phyloP scores from a whole-genome alignment of 2,329 filamentous ascomycete species.

The Paradendryphiella salina region DNA sequence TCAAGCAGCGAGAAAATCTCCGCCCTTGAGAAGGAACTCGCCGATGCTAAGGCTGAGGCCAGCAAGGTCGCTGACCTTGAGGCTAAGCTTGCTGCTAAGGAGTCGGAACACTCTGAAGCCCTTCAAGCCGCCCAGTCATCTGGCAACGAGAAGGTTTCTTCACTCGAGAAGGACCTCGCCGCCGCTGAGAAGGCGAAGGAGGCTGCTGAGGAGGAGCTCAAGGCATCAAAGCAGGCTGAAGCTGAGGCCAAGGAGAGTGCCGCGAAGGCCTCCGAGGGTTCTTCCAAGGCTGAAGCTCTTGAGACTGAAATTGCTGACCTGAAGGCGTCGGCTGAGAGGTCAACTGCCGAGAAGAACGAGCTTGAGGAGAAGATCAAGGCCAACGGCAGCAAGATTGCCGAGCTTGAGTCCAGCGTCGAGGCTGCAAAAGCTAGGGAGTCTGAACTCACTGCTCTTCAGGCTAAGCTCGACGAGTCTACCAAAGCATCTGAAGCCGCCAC shows the following conservation, averaged over 20 bases:
- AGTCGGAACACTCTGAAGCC: slow-evolving; percentile 30
- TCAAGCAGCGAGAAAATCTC: slow-evolving; percentile 17
- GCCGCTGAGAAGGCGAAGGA: slow-evolving; percentile 26
- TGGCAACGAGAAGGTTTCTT: slow-evolving; percentile 28
- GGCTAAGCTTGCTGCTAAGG: slow-evolving; percentile 28
- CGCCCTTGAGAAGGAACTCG: slow-evolving; percentile 24
- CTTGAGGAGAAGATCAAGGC: slow-evolving; percentile 32
- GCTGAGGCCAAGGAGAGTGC: slow-evolving; percentile 23
- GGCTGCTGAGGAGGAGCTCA: slow-evolving; percentile 28
- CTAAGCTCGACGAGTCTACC: slow-evolving; percentile 23
- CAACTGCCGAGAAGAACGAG: slow-evolving; percentile 24
- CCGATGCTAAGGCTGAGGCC: slow-evolving; percentile 27
- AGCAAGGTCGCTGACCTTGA: slow-evolving; percentile 35
- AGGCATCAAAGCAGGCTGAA: slow-evolving; percentile 22
- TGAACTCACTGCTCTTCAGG: slow-evolving; percentile 22
- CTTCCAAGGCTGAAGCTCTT: slow-evolving; percentile 18
- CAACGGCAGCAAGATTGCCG: slow-evolving; percentile 28
- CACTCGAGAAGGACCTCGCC: slow-evolving; percentile 34
- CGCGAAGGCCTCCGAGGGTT: slow-evolving; percentile 20
- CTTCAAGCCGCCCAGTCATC: slow-evolving; percentile 27
- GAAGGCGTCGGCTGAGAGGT: slow-evolving; percentile 30
- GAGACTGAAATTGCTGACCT: slow-evolving; percentile 28
- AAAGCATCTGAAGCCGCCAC: slow-evolving; percentile 18
- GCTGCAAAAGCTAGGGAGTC: slow-evolving; percentile 23
- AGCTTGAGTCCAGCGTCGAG: slow-evolving; percentile 25